Base-by-base conservation (phyloP, 1,139 yeast species). In the Hansenula sp. region DNA sequence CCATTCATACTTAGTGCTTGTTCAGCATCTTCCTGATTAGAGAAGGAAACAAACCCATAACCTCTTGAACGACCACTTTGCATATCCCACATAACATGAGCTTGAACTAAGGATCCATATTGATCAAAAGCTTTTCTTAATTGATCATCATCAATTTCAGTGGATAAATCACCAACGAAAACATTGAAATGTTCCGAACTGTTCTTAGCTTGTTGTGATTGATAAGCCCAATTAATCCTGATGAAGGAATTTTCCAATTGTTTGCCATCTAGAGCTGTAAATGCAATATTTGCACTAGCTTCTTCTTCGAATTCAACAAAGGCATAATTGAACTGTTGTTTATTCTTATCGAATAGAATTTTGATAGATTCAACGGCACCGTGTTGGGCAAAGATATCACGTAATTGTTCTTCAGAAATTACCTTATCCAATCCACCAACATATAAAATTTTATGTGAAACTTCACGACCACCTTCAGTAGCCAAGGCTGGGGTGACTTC, bases 71-170 rank as follows among this genome's bases (percentile, higher is more conserved):
- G 72, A 32, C 95, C 91, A 19, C 95, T 86, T 61, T 85, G 91
- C 95, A 88, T 88, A 63, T 90, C 96, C 96, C 96, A 89, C 96
- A 90, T 90, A 33, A 90, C 96, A 55, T 89, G 91, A 16, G 96
- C 96, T 61, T 88, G 95, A 42, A 80, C 70, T 57, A 86, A 69
- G 5, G 90, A 76, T 18, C 71, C 70, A 61, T 79, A 86, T 44
- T 70, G 69, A n/a, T 70, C 56, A 60, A 90, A 90, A 8, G 86
- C 74, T 39, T 64, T 68, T 42, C 71, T 71, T 51, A 90, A 72
- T 17, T 77, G 64, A 53, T 85, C 95, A 62, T 90, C 96, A 58
- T 86, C 83, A 33, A 90, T 84, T 55, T 90, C 96, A 11, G 85
- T 74, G 32, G 89, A 81, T 56, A 90, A 73, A 62, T 90, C 96